Conservation (phyloP, 192 early-diverging fungal species). For the Funneliformis geosporum region DNA sequence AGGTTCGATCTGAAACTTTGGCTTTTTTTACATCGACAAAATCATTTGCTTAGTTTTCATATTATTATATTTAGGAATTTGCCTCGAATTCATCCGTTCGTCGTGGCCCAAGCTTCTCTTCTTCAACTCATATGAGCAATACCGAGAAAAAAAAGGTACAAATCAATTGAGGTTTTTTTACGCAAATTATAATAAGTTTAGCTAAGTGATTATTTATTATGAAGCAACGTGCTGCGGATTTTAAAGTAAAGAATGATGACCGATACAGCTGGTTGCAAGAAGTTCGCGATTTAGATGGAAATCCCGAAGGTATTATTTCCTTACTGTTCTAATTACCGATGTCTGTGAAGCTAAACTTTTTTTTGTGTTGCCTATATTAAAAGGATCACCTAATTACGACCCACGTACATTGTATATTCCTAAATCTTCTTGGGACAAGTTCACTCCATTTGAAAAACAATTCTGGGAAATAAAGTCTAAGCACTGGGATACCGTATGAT, state of each 20-base stretch:
- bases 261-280: conserved; percentile 88
- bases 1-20: not conserved
- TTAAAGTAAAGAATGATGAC: conserved; percentile 73
- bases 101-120: not conserved
- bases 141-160: conserved; percentile 28
- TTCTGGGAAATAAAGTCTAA: conserved; percentile 98
- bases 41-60: not conserved
- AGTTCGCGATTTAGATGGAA: conserved; percentile 74
- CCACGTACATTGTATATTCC: conserved; percentile 89
- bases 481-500: conserved; percentile 84
- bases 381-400: conserved; percentile 82
- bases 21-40: not conserved
- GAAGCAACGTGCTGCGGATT: conserved; percentile 21
- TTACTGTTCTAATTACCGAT: not conserved
- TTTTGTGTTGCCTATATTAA: not conserved
- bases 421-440: conserved; percentile 70
- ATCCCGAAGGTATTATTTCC: conserved; percentile 50
- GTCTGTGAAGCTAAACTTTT: not conserved
- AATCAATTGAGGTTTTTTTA: not conserved
- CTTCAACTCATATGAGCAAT: not conserved
- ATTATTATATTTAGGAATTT: conserved; percentile 15
- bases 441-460: conserved; percentile 96
- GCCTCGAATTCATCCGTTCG: conserved; percentile 1
- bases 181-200: not conserved
- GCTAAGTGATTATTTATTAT: not conserved